These are phyloP conservation scores for Nepenthes mirabilis DNA, from an alignment of 148 eudicot genomes.

Conservation along the genomic window DNA sequence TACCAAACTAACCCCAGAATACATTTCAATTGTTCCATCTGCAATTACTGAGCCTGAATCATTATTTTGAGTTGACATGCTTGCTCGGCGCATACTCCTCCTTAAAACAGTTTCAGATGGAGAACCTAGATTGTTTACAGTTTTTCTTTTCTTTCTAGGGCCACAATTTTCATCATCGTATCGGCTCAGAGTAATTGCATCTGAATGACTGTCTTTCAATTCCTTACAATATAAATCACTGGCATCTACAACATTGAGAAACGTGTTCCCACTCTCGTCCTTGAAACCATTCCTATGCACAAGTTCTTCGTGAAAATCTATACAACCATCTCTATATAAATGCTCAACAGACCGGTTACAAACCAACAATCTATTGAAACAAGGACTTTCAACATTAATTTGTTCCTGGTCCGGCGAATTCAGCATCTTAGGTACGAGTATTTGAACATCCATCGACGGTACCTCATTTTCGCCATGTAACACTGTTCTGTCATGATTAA, in stretches of 20 bases:
- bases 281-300: too few species aligned
- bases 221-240: neutral
- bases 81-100: constrained; percentile 74
- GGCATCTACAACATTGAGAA: neutral
- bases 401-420: neutral
- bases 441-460: constrained; percentile 7
- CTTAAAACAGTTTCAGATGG: constrained; percentile 45
- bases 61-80: constrained; percentile 13
- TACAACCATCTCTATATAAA: neutral
- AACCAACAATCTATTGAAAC: constrained; percentile 7
- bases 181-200: neutral
- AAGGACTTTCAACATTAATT: constrained; percentile 5
- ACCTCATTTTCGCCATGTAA: constrained; percentile 15
- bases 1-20: constrained; percentile 29
- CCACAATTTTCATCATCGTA: constrained; percentile 14
- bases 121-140: constrained; percentile 17
- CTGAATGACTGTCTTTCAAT: neutral
- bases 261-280: neutral
- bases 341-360: constrained; percentile 2
- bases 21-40: constrained; percentile 19
- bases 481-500: constrained; percentile 23
- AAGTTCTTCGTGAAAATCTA: too few species aligned
- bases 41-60: constrained; percentile 12
- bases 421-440: neutral
- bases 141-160: constrained; percentile 34